Base-by-base conservation (phyloP, 108 stramenopile genomes). In the Skeletonema menzelii region DNA sequence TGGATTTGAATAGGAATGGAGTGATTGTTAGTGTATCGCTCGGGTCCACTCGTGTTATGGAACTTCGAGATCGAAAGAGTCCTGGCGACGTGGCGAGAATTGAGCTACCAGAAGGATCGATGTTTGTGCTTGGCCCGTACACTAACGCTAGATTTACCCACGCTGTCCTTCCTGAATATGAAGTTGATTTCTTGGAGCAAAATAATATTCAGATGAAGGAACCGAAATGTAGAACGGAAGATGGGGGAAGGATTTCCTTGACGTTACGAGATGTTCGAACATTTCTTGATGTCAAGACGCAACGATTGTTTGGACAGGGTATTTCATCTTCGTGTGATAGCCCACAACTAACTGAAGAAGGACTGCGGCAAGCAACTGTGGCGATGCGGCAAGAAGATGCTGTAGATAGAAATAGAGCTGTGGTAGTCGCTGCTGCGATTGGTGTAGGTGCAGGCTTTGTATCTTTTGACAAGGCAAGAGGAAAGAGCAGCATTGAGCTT, bases 11-110 rank as follows among this genome's bases (percentile, higher is more conserved):
- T 77, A 63, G 77, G 40, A 37, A 79, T 10, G 88, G 86, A 7
- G 91, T 88, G 34, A 92, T 92, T 79, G 88, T 87, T 0, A 83
- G 84, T 27, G 88, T 92, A 35, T 86, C 85, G 26, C 59, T 92
- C 34, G 91, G 91, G 0, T 84, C 77, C 20, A 82, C 72, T 32
- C 69, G 91, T 0, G 67, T 87, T 0, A 63, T 92, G 79, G 88
- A 92, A 65, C 59, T 92, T 46, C 69, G 82, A 20, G 85, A 86
- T 61, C 63, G 87, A 6, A 22, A 53, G 5, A 74, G 69, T 74
- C 91, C 91, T 2, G 74, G 82, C 46, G 91, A 92, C 79, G 65
- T 82, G 10, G 69, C 74, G 10, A 67, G 86, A 26, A 55, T 92
- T 22, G 73, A 81, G 19, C 38, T 92, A 13, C 91, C 91, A 11